Evolutionary conservation across 768 basidiomycete species (phyloP), one percentile per base, ranked within the genome.

Genomic region (Chiua virens): DNA sequence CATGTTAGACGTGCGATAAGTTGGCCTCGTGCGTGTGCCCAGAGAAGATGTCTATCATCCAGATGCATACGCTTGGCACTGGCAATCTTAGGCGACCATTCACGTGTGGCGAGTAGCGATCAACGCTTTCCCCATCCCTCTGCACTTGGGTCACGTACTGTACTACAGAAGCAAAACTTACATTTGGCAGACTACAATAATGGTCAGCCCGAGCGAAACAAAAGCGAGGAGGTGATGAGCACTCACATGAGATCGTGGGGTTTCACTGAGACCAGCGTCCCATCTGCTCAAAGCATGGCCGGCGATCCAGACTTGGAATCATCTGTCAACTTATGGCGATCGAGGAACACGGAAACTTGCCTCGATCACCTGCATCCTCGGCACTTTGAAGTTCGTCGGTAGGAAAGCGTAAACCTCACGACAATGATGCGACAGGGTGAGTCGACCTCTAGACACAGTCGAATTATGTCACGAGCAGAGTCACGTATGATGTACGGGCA

Each of bases 11-110:
- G 21, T 53, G 85, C 85, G 38, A 77, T 79, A 41, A 87, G 64
- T 60, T 86, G 75, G 64, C 87, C 60, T 87, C 84, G 54, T 87
- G 87, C 0, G 82, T 82, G 57, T 89, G 88, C 18, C 87, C 87
- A 54, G 73, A 88, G 71, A 87, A 87, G 18, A 87, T 79, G 53
- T 79, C 85, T 82, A 32, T 49, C 22, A 14, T 39, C 8, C 20
- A 5, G 50, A 42, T 30, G 15, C 5, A 6, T 23, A 38, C 32
- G 20, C 18, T 27, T 27, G 25, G 25, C n/a, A n/a, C 10, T 42
- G 28, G 20, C 18, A 3, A 3, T 9, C 17, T n/a, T 9, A 8
- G 7, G 28, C 3, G 25, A 41, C 79, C 21, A 45, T 78, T 74
- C 47, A 76, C 75, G 42, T 78, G 76, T 20, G 76, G 76, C 2